Evolutionary conservation across 441 rosid genomes (phyloP).

Genomic region (Corymbia citriodora): DNA sequence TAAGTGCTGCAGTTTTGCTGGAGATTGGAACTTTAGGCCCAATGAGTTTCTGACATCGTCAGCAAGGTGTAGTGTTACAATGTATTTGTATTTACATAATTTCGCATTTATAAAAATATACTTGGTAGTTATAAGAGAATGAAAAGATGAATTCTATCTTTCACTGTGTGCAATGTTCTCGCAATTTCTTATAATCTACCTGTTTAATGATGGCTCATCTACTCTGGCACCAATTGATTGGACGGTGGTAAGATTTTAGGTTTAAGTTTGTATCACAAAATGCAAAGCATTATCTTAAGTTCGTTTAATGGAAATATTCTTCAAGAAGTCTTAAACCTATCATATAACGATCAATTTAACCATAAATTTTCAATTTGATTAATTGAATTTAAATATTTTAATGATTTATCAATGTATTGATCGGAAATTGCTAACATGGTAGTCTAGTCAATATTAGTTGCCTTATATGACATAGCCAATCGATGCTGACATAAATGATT

Average conservation of each 20-base stretch:
- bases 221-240: not conserved
- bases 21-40: not conserved
- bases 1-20: not conserved
- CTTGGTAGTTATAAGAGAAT: not conserved
- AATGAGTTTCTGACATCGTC: not conserved
- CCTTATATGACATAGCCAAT: rapidly evolving
- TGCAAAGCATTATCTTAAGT: not conserved
- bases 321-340: not conserved
- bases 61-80: not conserved
- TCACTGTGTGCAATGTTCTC: not conserved
- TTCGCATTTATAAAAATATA: not conserved
- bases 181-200: not conserved
- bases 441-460: not conserved
- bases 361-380: not conserved
- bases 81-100: not conserved
- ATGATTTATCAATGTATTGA: not conserved
- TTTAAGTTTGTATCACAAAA: not conserved
- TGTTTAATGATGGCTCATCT: not conserved
- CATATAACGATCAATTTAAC: not conserved
- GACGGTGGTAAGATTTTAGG: not conserved
- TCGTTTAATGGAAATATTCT: not conserved
- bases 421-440: not conserved
- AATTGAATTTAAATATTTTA: not conserved
- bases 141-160: not conserved
- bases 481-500: rapidly evolving